Evolutionary conservation across 225 moss, liverwort and hornwort species (phyloP), one percentile per base, ranked within the genome.

Genomic region (Lunularia cruciata): DNA sequence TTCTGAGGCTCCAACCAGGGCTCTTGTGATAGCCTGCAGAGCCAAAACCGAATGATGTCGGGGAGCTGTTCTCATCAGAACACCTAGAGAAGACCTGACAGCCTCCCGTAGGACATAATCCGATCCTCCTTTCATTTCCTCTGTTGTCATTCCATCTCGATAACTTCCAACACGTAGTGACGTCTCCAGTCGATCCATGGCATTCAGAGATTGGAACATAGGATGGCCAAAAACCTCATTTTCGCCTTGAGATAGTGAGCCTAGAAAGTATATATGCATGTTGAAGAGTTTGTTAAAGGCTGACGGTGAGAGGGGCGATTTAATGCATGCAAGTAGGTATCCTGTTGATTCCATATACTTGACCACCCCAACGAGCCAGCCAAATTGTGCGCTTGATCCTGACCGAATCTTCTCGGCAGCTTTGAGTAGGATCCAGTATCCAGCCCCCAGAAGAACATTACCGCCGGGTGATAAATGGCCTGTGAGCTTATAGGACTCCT

Each of bases 21-120:
- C 86, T 81, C 83, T 91, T 76, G 83, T 87, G 27, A 92, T 78
- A 26, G 89, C 83, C 65, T 98, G 92, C 83, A 93, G 72, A 45
- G 91, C 91, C 40, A 98, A 85, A 45, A 93, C 84, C 69, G 84
- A 77, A 58, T 93, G 87, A 32, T 98, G 85, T 47, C 98, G 82
- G 47, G 98, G 88, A 55, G 89, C 85, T 36, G 86, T 86, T 67
- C 79, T 85, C 57, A 98, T 52, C 31, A 93, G 76, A 63, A 78
- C 80, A 70, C 86, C 82, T 40, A 98, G 83, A 28, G 98, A 93
- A 28, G 68, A 74, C 47, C 49, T 79, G 22, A 90, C 71, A 12
- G 85, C 77, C 67, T 59, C 68, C 11, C 80, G 38, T 4, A 73
- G 68, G 43, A 57, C 22, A 40, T 31, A 25, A 49, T 40, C 47